phyloP scores from a whole-genome alignment of 352 stramenopile genomes.

The Pythium dissotocum region DNA sequence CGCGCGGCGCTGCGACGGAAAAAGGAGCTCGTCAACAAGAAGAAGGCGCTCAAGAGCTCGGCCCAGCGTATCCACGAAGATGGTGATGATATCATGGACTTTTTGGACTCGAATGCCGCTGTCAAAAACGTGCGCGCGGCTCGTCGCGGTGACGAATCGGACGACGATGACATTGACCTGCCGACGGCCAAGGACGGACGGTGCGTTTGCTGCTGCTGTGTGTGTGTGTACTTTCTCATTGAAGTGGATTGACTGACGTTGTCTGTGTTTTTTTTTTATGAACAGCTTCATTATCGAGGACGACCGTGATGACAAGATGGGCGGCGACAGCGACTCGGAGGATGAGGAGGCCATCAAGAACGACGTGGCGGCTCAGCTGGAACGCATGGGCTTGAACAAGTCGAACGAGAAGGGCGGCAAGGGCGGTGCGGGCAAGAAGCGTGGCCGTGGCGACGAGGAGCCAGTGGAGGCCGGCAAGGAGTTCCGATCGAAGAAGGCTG shows the following conservation, averaged over 20 bases:
- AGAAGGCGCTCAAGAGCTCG: slow-evolving; percentile 41
- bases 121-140: slow-evolving; percentile 86
- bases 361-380: slow-evolving; percentile 76
- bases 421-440: slow-evolving; percentile 51
- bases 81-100: slow-evolving; percentile 92
- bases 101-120: slow-evolving; percentile 89
- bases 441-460: slow-evolving; percentile 54
- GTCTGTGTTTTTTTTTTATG: slow-evolving; percentile 23
- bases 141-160: slow-evolving; percentile 45
- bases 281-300: slow-evolving; percentile 79
- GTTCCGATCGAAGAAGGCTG: slow-evolving; percentile 95
- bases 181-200: slow-evolving; percentile 91
- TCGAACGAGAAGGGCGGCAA: slow-evolving; percentile 28
- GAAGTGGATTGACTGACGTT: slow-evolving; percentile 1
- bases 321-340: slow-evolving; percentile 67
- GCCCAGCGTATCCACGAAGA: slow-evolving; percentile 63
- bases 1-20: slow-evolving; percentile 79
- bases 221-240: background rate
- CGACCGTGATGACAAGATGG: slow-evolving; percentile 52
- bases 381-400: slow-evolving; percentile 81
- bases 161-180: slow-evolving; percentile 82
- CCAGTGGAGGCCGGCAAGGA: slow-evolving; percentile 76
- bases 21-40: slow-evolving; percentile 71
- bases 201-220: slow-evolving; percentile 44
- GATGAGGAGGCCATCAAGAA: slow-evolving; percentile 73